A percentile compares a stretch with the other conserved stretches of the same genome.
Conservation (phyloP, 495 filamentous ascomycete genomes). For the Chlorociboria aeruginascens region DNA sequence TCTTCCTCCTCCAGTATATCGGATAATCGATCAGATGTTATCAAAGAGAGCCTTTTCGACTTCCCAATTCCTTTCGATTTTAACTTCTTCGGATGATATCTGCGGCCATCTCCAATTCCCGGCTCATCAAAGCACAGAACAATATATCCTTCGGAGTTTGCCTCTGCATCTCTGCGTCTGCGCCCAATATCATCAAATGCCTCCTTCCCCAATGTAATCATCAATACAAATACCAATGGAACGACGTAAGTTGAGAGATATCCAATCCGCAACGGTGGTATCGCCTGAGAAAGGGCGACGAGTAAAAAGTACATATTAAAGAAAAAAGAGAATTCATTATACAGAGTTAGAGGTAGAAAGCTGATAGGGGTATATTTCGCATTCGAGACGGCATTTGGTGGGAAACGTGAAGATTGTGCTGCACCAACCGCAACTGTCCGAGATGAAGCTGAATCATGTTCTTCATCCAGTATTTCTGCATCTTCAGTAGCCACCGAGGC, state of each 20-base stretch:
- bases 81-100: conserved; percentile 25
- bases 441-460: conserved; percentile 41
- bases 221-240: conserved; percentile 81
- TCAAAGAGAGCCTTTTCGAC: conserved; percentile 20
- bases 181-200: conserved; percentile 87
- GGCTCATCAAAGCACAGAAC: conserved; percentile 56
- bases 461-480: conserved; percentile 27
- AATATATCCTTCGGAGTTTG: conserved; percentile 83
- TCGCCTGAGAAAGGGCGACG: conserved; percentile 85
- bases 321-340: conserved; percentile 99
- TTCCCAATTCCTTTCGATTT: conserved; percentile 23
- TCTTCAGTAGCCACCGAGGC: conserved; percentile 20
- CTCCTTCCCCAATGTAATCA: conserved; percentile 90
- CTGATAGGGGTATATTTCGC: conserved; percentile 96
- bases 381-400: conserved; percentile 86
- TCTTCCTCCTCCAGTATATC: conserved; percentile 30
- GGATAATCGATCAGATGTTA: conserved; percentile 23
- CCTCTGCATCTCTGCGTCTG: conserved; percentile 77
- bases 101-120: conserved; percentile 18
- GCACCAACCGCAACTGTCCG: conserved; percentile 38
- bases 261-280: conserved; percentile 80
- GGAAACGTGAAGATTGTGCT: conserved; percentile 43
- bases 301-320: conserved; percentile 98
- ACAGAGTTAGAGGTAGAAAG: conserved; percentile 87
- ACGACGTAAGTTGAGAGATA: conserved; percentile 92